phyloP scores from a whole-genome alignment of 345 rosid genomes.

The Boechera divaricarpa region DNA sequence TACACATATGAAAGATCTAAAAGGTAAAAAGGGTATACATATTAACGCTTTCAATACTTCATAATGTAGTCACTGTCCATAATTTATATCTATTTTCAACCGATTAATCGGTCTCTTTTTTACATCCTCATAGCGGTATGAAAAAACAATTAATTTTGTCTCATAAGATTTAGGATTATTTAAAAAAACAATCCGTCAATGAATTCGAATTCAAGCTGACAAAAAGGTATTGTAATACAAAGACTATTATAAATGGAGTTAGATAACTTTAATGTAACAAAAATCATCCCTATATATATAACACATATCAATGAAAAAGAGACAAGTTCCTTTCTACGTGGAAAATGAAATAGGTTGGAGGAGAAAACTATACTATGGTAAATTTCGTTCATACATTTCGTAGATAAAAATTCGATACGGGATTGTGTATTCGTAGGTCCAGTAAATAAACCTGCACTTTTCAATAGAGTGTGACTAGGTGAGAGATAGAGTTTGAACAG shows the following conservation, averaged over 20 bases:
- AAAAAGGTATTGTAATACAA: no score
- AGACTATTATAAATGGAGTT: not conserved
- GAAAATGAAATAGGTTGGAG: not conserved
- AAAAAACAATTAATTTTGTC: no score
- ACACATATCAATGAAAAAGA: not conserved
- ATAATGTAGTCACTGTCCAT: no score
- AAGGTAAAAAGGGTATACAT: no score
- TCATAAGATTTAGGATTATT: no score
- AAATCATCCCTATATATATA: not conserved
- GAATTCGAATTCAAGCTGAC: no score
- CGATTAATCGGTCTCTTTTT: no score
- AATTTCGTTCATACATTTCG: not conserved
- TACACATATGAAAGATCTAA: no score
- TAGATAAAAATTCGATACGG: not conserved
- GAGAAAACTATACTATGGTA: not conserved
- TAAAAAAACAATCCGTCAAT: no score
- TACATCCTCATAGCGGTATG: no score
- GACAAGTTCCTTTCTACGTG: not conserved
- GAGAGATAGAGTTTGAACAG: not conserved
- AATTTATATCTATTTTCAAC: no score
- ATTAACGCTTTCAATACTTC: no score
- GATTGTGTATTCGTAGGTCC: conserved; percentile 1
- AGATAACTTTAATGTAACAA: not conserved
- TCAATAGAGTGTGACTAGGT: conserved; percentile 23
- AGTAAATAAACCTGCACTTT: conserved; percentile 34